phyloP scores from a whole-genome alignment of 345 rosid species.

The Turritis glabra region DNA sequence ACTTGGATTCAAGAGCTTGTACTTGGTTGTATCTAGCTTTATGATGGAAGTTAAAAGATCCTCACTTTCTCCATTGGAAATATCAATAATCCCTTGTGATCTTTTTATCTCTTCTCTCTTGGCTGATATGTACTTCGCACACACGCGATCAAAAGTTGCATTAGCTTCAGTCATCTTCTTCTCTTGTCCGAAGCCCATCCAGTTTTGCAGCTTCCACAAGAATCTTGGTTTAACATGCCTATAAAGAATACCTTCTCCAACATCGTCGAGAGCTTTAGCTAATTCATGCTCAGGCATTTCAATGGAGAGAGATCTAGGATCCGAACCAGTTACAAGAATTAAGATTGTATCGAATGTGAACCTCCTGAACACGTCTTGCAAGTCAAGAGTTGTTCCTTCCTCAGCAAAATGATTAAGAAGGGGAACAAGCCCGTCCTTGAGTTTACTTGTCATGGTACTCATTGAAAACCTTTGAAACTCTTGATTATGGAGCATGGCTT shows the following conservation, averaged over 20 bases:
- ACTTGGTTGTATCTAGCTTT: background rate
- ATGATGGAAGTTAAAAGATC: background rate
- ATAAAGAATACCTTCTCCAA: background rate
- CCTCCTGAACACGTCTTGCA: background rate
- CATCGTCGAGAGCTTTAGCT: background rate
- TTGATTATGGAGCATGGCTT: background rate
- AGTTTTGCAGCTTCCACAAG: constrained; percentile 1
- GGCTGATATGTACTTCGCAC: background rate
- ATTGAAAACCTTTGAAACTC: background rate
- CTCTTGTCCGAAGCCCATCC: background rate
- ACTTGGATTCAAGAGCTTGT: background rate
- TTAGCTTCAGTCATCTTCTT: background rate
- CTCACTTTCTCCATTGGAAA: background rate
- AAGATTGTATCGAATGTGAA: background rate
- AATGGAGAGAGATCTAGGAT: background rate
- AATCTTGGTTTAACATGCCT: background rate
- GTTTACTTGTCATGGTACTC: background rate
- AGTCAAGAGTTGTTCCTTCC: background rate
- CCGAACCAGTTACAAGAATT: background rate
- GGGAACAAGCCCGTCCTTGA: background rate
- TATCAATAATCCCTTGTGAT: background rate
- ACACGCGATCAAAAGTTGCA: background rate
- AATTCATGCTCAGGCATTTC: background rate
- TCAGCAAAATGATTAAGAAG: background rate
- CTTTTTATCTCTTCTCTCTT: background rate